Conservation (phyloP, 306 rosid genomes). For the Fragaria nilgerrensis region DNA sequence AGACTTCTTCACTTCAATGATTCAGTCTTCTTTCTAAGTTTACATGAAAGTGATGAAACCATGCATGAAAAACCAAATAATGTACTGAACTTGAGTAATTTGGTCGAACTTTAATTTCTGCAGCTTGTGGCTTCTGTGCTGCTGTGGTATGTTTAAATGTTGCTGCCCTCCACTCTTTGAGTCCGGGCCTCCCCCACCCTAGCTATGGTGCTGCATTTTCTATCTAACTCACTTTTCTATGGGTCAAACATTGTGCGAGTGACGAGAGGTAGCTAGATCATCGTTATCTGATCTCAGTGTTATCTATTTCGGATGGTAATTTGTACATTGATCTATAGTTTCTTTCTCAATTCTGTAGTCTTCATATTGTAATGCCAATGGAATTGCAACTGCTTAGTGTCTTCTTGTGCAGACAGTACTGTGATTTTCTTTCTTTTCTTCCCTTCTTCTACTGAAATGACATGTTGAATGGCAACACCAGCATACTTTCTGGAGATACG, state of each 20-base stretch:
- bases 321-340: neutral
- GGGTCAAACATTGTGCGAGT: neutral
- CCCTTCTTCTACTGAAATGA: neutral
- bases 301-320: neutral
- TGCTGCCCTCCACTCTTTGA: constrained; percentile 73
- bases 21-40: neutral
- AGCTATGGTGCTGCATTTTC: constrained; percentile 10
- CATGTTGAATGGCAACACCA: neutral
- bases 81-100: neutral
- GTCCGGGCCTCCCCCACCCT: constrained; percentile 65
- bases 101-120: constrained; percentile 4
- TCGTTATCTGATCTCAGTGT: neutral
- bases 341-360: neutral
- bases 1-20: neutral
- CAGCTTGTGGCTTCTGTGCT: constrained; percentile 74
- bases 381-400: neutral
- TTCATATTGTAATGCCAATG: neutral
- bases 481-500: neutral
- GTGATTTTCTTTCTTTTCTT: neutral
- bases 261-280: neutral
- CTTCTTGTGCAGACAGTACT: no score
- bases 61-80: neutral
- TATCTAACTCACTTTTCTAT: neutral
- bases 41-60: neutral
- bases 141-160: constrained; percentile 68